Percentiles rank a stretch among this genome's conserved stretches.
Evolutionary conservation across 2,329 filamentous ascomycete genomes (phyloP).

Genomic region (Byssoonygena ceratinophila): DNA sequence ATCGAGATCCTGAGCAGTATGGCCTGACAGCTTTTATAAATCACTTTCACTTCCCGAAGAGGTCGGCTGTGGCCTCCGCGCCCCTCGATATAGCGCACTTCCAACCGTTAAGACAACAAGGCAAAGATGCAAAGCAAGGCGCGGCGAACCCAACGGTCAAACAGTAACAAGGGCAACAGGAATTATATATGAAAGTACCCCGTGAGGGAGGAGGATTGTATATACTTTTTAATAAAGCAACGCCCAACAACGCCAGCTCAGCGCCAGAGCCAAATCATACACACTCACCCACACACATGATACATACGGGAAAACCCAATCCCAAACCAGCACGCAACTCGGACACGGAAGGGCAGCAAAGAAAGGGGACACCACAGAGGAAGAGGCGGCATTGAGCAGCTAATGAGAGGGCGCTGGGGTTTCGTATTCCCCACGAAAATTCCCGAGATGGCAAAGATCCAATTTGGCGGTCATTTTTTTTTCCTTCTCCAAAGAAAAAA

Average conservation of each 20-base stretch:
- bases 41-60: too few species aligned
- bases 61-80: neutral
- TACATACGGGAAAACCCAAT: neutral
- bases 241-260: neutral
- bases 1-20: neutral
- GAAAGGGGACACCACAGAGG: neutral
- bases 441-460: conserved; percentile 10
- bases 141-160: neutral
- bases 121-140: neutral
- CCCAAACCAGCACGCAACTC: neutral
- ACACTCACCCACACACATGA: neutral
- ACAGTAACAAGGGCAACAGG: neutral
- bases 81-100: neutral
- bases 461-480: neutral
- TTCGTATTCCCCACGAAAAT: conserved; percentile 11
- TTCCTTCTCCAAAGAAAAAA: neutral
- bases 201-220: too few species aligned
- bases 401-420: conserved; percentile 4
- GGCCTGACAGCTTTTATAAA: neutral
- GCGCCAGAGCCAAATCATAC: neutral
- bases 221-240: too few species aligned
- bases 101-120: neutral
- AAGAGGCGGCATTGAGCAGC: conserved; percentile 1
- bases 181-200: neutral
- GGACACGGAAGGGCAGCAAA: neutral